A percentile compares a stretch with the other conserved stretches of the same genome.
phyloP scores from a whole-genome alignment of 2,329 filamentous ascomycete species.

The Alternaria incomplexa region DNA sequence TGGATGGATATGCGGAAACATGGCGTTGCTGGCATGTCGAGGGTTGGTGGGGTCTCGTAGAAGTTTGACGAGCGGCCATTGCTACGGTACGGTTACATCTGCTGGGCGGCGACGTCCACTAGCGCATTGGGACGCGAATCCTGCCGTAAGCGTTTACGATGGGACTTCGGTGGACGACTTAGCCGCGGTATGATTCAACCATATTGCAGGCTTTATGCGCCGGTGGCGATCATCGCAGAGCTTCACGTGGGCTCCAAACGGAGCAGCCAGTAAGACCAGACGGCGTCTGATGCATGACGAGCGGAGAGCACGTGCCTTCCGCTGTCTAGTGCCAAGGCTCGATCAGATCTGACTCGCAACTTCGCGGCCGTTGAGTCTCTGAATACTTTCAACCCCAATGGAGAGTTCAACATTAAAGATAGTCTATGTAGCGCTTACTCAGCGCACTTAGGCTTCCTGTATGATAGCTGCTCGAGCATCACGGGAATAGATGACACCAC shows the following conservation, averaged over 20 bases:
- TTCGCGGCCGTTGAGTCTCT: not conserved
- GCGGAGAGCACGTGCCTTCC: slow-evolving; percentile 17
- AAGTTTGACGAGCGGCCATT: slow-evolving; percentile 28
- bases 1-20: slow-evolving; percentile 26
- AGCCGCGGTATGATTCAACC: slow-evolving; percentile 34
- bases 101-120: slow-evolving; percentile 27
- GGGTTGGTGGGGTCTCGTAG: slow-evolving; percentile 34
- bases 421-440: not conserved
- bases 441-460: not conserved
- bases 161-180: slow-evolving; percentile 18
- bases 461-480: slow-evolving; percentile 3
- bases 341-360: not conserved
- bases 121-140: slow-evolving; percentile 22
- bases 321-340: slow-evolving; percentile 7
- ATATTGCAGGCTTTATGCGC: slow-evolving; percentile 26
- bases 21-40: slow-evolving; percentile 32
- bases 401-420: not conserved
- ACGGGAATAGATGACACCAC: slow-evolving; percentile 15
- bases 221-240: slow-evolving; percentile 12
- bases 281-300: slow-evolving; percentile 7
- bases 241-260: slow-evolving; percentile 3
- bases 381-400: not conserved
- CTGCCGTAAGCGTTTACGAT: slow-evolving; percentile 20
- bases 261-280: slow-evolving; percentile 10
- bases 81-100: slow-evolving; percentile 43